Evolutionary conservation across 306 rosid species (phyloP).

Genomic region (Lagenaria siceraria): DNA sequence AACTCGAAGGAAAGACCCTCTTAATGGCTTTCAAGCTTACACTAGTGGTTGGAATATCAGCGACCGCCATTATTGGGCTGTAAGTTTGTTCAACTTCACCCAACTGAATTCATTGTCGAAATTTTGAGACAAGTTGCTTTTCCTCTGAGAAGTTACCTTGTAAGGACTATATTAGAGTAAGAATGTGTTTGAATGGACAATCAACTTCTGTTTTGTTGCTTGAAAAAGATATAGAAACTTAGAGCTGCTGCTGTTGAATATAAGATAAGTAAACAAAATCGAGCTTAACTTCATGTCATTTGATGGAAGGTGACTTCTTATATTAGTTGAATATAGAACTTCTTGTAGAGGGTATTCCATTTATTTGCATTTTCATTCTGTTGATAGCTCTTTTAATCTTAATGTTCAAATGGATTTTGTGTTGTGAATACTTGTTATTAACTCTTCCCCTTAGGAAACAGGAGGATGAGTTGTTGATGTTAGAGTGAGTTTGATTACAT

Average conservation of each 20-base stretch:
- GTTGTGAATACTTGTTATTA: too few relatives aligned
- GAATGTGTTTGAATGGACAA: background rate
- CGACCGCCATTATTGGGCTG: constrained; percentile 54
- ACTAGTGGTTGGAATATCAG: constrained; percentile 40
- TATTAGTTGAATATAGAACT: background rate
- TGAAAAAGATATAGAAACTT: background rate
- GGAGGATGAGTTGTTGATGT: background rate
- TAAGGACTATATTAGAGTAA: background rate
- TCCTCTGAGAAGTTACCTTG: background rate
- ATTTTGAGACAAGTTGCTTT: background rate
- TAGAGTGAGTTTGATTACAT: background rate
- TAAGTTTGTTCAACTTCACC: constrained; percentile 10
- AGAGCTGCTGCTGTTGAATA: background rate
- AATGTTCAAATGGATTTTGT: background rate
- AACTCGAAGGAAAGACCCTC: constrained; percentile 40
- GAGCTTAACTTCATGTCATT: background rate
- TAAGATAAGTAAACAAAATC: background rate
- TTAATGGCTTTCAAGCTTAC: constrained; percentile 30
- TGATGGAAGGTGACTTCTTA: background rate
- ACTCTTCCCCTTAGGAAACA: too few relatives aligned
- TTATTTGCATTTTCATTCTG: background rate
- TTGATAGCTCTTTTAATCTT: background rate
- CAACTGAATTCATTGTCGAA: background rate
- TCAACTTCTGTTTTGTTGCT: background rate
- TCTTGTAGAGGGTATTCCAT: background rate